Percentiles rank a stretch among this genome's conserved stretches.
Conservation (phyloP, 1,284 basidiomycete genomes). For the Malassezia sympodialis region DNA sequence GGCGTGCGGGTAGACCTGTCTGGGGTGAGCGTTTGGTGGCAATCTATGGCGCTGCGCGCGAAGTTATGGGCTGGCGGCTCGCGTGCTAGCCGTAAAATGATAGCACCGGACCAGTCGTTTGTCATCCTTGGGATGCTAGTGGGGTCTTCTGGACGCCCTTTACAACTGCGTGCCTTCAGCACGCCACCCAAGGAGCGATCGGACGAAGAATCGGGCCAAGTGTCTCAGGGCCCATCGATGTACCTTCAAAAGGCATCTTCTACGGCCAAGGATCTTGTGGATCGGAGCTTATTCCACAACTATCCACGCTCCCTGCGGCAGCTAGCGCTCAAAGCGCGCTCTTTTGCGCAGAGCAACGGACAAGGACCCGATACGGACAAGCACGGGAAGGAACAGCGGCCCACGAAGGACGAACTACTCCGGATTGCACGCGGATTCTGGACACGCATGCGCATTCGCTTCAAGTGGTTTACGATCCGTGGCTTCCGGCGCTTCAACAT, state of each 20-base stretch:
- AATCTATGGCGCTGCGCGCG: not conserved
- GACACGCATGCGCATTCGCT: constrained; percentile 78
- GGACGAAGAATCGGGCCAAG: not conserved
- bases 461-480: constrained; percentile 94
- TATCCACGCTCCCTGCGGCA: constrained; percentile 36
- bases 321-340: constrained; percentile 33
- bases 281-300: constrained; percentile 25
- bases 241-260: not conserved
- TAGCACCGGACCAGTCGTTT: not conserved
- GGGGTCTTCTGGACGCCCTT: not conserved
- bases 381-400: constrained; percentile 4
- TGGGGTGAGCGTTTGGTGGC: not conserved
- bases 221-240: not conserved
- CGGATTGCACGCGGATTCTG: constrained; percentile 76
- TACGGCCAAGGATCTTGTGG: constrained; percentile 4
- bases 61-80: not conserved
- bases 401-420: constrained; percentile 59
- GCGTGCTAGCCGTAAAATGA: not conserved
- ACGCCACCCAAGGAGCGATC: not conserved
- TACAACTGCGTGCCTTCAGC: not conserved
- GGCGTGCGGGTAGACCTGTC: not conserved
- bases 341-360: constrained; percentile 12
- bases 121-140: not conserved
- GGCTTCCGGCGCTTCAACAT: constrained; percentile 91
- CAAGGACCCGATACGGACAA: constrained; percentile 10